Conservation (phyloP, 352 stramenopile species). For the Globisporangium uncinulatum region DNA sequence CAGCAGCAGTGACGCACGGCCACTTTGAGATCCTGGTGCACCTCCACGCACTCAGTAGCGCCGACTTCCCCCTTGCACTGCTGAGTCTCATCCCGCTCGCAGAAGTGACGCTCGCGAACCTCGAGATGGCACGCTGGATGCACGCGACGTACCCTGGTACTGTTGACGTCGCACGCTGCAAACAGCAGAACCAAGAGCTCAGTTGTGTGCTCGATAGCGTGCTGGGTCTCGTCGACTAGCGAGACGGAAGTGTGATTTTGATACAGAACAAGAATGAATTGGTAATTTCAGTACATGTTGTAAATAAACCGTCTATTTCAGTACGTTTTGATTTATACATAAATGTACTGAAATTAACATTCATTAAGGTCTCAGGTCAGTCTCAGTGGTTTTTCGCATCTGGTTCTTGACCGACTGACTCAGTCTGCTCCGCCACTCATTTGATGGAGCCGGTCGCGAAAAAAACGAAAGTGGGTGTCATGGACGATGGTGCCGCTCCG, state of each 20-base stretch:
- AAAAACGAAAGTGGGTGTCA: conserved; percentile 1
- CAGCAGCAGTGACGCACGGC: background rate
- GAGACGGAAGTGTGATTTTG: no score
- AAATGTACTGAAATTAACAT: no score
- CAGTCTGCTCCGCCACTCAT: no score
- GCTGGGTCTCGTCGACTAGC: background rate
- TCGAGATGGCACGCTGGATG: conserved; percentile 1
- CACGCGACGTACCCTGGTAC: background rate
- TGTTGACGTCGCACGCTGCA: background rate
- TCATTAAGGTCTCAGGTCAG: no score
- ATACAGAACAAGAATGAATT: no score
- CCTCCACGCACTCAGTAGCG: background rate
- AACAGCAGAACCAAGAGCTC: background rate
- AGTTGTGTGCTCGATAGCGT: background rate
- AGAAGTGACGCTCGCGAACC: background rate
- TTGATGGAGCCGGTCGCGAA: background rate
- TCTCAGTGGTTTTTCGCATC: no score
- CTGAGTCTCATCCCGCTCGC: conserved; percentile 1
- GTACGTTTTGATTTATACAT: no score
- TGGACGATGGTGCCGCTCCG: background rate
- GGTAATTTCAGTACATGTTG: no score
- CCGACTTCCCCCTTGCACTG: background rate
- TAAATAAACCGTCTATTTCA: no score
- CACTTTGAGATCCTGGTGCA: conserved; percentile 1
- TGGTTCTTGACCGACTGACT: no score